Conservation (phyloP, 2,329 filamentous ascomycete genomes). For the Fusarium sororula region DNA sequence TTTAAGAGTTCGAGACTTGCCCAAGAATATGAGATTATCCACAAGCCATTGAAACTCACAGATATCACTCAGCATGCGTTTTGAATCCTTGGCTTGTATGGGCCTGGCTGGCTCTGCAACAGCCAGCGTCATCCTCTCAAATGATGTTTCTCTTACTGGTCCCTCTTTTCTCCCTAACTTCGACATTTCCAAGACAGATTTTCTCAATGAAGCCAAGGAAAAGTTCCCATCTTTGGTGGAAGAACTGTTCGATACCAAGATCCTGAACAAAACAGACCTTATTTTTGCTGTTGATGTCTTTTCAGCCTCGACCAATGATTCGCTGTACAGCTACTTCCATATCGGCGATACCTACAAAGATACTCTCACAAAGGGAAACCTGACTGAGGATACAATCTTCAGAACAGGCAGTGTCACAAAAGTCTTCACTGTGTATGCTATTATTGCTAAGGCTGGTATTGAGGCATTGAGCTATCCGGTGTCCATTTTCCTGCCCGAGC, state of each 20-base stretch:
- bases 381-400: conserved; percentile 27
- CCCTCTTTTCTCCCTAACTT: conserved; percentile 36
- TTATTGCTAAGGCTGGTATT: conserved; percentile 26
- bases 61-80: not conserved
- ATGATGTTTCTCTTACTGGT: conserved; percentile 34
- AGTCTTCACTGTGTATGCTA: conserved; percentile 26
- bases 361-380: conserved; percentile 17
- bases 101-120: not conserved
- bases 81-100: not conserved
- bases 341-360: conserved; percentile 19
- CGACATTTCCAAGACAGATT: conserved; percentile 13
- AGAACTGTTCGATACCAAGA: not conserved
- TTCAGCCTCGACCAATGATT: conserved; percentile 36
- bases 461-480: conserved; percentile 30
- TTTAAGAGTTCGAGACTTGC: not conserved
- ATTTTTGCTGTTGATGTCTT: conserved; percentile 41
- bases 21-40: too few species aligned
- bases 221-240: conserved; percentile 23
- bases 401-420: conserved; percentile 30
- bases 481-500: conserved; percentile 27
- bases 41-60: not conserved
- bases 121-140: conserved; percentile 12
- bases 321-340: conserved; percentile 38
- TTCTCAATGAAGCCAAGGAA: conserved; percentile 7
- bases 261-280: conserved; percentile 25